Conservation (phyloP, 2,329 filamentous ascomycete genomes). For the Tolypocladium pustulatum region DNA sequence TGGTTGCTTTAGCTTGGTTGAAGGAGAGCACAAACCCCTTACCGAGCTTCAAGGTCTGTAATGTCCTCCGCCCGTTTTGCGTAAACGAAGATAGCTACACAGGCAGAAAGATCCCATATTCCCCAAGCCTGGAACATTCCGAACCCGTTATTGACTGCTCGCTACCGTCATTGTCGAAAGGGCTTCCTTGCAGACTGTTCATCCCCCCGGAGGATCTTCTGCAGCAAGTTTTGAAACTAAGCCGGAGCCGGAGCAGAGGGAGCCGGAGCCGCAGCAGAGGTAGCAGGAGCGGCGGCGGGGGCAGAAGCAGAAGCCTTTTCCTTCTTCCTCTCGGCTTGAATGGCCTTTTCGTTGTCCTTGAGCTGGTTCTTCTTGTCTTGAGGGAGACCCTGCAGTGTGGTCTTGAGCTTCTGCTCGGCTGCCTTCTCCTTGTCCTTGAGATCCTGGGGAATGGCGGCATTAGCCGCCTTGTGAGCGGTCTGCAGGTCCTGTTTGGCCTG, state of each 20-base stretch:
- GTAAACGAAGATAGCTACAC: background rate
- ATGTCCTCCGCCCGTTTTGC: background rate
- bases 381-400: background rate
- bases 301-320: background rate
- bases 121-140: background rate
- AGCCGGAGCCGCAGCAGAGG: background rate
- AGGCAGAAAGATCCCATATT: background rate
- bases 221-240: background rate
- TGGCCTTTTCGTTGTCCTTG: background rate
- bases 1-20: background rate
- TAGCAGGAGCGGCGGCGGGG: background rate
- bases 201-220: background rate
- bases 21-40: background rate
- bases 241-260: background rate
- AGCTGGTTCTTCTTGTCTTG: background rate
- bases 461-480: background rate
- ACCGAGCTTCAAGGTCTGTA: background rate
- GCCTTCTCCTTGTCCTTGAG: background rate
- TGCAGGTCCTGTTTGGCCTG: background rate
- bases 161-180: background rate
- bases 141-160: background rate
- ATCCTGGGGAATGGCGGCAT: background rate
- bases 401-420: background rate
- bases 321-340: background rate
- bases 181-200: background rate